Evolutionary conservation across 2,329 filamentous ascomycete species (phyloP).

Genomic region (Aureobasidium mangrovei): DNA sequence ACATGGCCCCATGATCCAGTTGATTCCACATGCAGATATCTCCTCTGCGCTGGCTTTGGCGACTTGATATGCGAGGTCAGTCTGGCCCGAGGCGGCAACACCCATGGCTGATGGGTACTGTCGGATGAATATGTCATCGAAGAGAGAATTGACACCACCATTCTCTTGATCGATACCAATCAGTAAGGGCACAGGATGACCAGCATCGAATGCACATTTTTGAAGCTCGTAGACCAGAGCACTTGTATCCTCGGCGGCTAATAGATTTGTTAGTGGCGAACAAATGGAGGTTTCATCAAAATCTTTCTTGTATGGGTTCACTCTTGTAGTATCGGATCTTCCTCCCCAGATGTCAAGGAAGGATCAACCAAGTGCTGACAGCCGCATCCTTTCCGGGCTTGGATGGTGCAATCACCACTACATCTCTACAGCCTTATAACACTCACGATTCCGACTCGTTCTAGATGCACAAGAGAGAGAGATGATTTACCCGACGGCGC

Average conservation of each 20-base stretch:
- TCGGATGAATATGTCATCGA: constrained; percentile 89
- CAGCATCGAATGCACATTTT: constrained; percentile 80
- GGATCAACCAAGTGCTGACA: too few relatives aligned
- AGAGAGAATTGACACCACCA: constrained; percentile 93
- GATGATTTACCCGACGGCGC: too few relatives aligned
- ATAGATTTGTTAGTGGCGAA: neutral
- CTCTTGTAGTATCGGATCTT: too few relatives aligned
- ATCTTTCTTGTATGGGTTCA: too few relatives aligned
- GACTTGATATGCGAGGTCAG: constrained; percentile 77
- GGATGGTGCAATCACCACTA: too few relatives aligned
- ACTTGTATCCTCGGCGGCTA: constrained; percentile 85
- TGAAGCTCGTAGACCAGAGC: constrained; percentile 84
- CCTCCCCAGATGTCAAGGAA: too few relatives aligned
- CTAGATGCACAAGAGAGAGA: too few relatives aligned
- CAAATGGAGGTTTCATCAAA: too few relatives aligned
- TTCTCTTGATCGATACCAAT: constrained; percentile 97
- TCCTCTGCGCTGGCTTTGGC: constrained; percentile 91
- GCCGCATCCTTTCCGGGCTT: too few relatives aligned
- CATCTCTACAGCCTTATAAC: too few relatives aligned
- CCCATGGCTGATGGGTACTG: constrained; percentile 98
- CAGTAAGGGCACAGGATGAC: constrained; percentile 77
- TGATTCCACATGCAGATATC: constrained; percentile 85
- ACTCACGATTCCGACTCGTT: neutral
- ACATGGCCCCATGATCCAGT: constrained; percentile 88
- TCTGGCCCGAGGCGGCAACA: constrained; percentile 81